phyloP scores from a whole-genome alignment of 352 stramenopile genomes.

The Globisporangium canariense region DNA sequence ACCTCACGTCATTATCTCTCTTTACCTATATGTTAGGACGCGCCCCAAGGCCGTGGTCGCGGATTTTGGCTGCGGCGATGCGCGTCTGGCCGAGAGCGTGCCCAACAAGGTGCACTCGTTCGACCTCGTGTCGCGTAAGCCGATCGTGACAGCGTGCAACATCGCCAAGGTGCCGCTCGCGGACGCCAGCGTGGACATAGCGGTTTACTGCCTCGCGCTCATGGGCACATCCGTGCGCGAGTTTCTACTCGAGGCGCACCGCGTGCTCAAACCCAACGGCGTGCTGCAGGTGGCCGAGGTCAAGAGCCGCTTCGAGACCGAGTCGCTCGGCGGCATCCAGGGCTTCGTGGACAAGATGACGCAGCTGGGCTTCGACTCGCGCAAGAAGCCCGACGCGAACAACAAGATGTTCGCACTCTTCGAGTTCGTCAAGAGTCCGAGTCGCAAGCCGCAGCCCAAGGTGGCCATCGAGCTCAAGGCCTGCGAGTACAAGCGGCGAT shows the following conservation, averaged over 20 bases:
- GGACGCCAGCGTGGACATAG: conserved; percentile 91
- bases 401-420: conserved; percentile 89
- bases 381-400: conserved; percentile 62
- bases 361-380: conserved; percentile 66
- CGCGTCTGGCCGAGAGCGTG: conserved; percentile 89
- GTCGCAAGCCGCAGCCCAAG: conserved; percentile 43
- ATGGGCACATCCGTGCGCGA: conserved; percentile 98
- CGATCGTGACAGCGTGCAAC: conserved; percentile 94
- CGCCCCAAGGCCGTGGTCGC: conserved; percentile 83
- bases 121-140: conserved; percentile 94
- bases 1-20: background rate
- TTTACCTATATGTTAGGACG: conserved; percentile 25
- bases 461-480: conserved; percentile 72
- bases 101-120: conserved; percentile 95
- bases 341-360: conserved; percentile 61
- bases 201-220: conserved; percentile 96
- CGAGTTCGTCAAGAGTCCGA: conserved; percentile 66
- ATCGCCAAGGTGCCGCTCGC: conserved; percentile 92
- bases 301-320: conserved; percentile 80
- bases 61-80: conserved; percentile 99
- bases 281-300: conserved; percentile 87
- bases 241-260: conserved; percentile 95
- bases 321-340: conserved; percentile 55
- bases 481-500: conserved; percentile 84
- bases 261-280: conserved; percentile 93